A percentile compares a stretch with the other conserved stretches of the same genome.
phyloP scores from a whole-genome alignment of 345 rosid species.

The Euphorbia lathyris region DNA sequence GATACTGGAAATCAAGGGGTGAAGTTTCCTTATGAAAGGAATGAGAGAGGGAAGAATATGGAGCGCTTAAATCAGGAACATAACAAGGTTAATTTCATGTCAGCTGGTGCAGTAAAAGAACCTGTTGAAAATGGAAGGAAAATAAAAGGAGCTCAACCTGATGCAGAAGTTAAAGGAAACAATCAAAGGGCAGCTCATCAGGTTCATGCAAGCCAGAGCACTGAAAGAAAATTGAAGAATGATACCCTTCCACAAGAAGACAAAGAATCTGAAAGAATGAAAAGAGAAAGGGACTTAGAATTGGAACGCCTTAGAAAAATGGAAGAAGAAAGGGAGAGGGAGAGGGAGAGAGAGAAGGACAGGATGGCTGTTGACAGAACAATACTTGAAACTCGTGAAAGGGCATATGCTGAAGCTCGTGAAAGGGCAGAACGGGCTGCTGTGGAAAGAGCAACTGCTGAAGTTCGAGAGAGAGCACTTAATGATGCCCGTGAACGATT shows the following conservation, averaged over 20 bases:
- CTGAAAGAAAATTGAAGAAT: constrained; percentile 40
- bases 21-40: constrained; percentile 30
- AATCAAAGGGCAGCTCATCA: constrained; percentile 30
- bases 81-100: constrained; percentile 31
- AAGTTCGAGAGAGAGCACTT: constrained; percentile 60
- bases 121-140: constrained; percentile 34
- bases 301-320: constrained; percentile 61
- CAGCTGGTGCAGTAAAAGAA: constrained; percentile 36
- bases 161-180: constrained; percentile 33
- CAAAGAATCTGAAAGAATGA: constrained; percentile 53
- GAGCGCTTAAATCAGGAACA: constrained; percentile 35
- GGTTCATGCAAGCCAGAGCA: constrained; percentile 23
- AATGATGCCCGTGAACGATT: constrained; percentile 89
- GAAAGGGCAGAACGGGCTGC: constrained; percentile 57
- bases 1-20: constrained; percentile 34
- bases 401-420: constrained; percentile 44
- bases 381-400: constrained; percentile 52
- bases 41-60: constrained; percentile 28
- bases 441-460: constrained; percentile 55
- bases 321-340: constrained; percentile 88
- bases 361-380: constrained; percentile 81
- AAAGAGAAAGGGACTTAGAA: constrained; percentile 61
- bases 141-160: constrained; percentile 30
- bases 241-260: constrained; percentile 35
- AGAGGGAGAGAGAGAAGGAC: constrained; percentile 91